A percentile compares a stretch with the other conserved stretches of the same genome.
Evolutionary conservation across 1,284 basidiomycete species (phyloP).

Genomic region (Meira nashicola): DNA sequence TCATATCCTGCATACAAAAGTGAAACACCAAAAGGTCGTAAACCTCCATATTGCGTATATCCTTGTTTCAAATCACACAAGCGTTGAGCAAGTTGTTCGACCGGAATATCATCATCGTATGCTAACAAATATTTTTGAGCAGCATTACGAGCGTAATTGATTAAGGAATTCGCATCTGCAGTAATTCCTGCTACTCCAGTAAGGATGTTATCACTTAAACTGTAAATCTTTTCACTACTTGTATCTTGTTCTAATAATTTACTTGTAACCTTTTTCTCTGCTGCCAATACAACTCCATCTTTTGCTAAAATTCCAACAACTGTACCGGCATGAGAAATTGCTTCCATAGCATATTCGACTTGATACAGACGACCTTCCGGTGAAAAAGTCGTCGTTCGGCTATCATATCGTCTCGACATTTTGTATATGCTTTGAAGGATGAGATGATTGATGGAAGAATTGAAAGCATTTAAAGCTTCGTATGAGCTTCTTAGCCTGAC

Average conservation of each 20-base stretch:
- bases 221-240: constrained; percentile 95
- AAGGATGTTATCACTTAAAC: constrained; percentile 86
- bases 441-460: too few species aligned
- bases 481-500: too few species aligned
- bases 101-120: constrained; percentile 97
- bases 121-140: constrained; percentile 79
- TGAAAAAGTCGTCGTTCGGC: constrained; percentile 47
- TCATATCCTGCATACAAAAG: constrained; percentile 95
- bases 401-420: constrained; percentile 52
- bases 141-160: constrained; percentile 86
- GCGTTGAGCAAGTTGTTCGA: constrained; percentile 87
- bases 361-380: constrained; percentile 55
- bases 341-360: constrained; percentile 99
- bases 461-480: too few species aligned
- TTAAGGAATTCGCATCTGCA: constrained; percentile 93
- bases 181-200: constrained; percentile 92
- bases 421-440: not conserved
- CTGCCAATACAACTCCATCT: constrained; percentile 85
- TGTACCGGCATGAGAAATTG: constrained; percentile 92
- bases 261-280: constrained; percentile 98
- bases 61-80: constrained; percentile 97
- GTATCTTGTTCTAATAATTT: constrained; percentile 87
- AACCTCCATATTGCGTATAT: constrained; percentile 94
- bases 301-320: constrained; percentile 90
- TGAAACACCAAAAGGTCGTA: constrained; percentile 95